Conservation (phyloP, 768 basidiomycete genomes). For the Leccinum ochraceum region DNA sequence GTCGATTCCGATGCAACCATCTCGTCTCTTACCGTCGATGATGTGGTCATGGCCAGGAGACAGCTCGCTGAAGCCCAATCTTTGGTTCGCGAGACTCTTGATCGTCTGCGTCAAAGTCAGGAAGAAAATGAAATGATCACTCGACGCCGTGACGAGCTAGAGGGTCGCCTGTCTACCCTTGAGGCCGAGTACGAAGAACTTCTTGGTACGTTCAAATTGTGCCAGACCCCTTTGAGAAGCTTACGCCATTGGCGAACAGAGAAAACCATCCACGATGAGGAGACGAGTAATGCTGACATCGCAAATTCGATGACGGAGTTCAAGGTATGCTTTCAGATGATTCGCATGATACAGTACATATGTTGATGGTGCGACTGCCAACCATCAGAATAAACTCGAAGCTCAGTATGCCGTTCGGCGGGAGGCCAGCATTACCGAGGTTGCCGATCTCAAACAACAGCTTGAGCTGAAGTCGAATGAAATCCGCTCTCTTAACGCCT, state of each 20-base stretch:
- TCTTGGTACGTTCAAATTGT: conserved; percentile 59
- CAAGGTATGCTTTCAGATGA: conserved; percentile 56
- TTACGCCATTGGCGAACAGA: conserved; percentile 47
- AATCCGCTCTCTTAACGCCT: conserved; percentile 77
- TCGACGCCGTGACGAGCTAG: conserved; percentile 84
- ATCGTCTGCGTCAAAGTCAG: conserved; percentile 84
- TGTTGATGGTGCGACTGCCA: conserved; percentile 5
- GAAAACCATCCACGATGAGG: conserved; percentile 90
- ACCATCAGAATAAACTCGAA: conserved; percentile 82
- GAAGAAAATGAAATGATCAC: conserved; percentile 89
- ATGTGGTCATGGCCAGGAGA: conserved; percentile 78
- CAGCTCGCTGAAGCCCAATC: conserved; percentile 89
- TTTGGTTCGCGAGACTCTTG: conserved; percentile 83
- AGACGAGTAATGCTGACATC: conserved; percentile 78
- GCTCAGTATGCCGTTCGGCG: conserved; percentile 91
- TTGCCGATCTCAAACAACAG: conserved; percentile 85
- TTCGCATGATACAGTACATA: background rate
- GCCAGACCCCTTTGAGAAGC: background rate
- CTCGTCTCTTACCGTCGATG: conserved; percentile 67
- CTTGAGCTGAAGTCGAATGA: conserved; percentile 83
- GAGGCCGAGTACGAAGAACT: conserved; percentile 98
- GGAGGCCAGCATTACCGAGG: conserved; percentile 85
- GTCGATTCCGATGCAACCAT: conserved; percentile 63
- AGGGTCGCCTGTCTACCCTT: conserved; percentile 73
- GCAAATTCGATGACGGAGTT: conserved; percentile 87